Conservation (phyloP, 345 rosid species). For the Euphorbia tirucalli region DNA sequence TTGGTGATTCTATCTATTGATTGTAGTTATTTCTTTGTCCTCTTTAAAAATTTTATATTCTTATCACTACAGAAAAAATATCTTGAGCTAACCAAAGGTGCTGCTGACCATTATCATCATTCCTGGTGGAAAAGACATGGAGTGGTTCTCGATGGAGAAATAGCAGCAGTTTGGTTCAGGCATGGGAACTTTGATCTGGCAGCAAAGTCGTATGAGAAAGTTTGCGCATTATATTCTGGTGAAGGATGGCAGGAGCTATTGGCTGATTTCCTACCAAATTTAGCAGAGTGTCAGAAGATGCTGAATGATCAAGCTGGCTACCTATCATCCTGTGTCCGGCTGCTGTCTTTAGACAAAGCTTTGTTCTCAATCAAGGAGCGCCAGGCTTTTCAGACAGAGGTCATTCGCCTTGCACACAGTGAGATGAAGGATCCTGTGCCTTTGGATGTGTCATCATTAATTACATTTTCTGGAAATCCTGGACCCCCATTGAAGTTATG, state of each 20-base stretch:
- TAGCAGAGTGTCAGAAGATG: constrained; percentile 93
- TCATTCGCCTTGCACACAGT: constrained; percentile 84
- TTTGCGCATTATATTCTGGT: constrained; percentile 91
- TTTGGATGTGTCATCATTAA: constrained; percentile 84
- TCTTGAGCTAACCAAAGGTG: constrained; percentile 89
- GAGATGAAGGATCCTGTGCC: constrained; percentile 94
- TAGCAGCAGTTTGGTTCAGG: constrained; percentile 90
- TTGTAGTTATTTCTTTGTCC: background rate
- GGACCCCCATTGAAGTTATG: constrained; percentile 84
- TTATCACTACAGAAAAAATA: constrained; percentile 72
- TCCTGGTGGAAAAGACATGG: constrained; percentile 99
- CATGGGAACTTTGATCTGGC: constrained; percentile 87
- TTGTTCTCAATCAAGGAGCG: constrained; percentile 81
- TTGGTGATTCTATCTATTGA: background rate
- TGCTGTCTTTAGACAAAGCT: constrained; percentile 84
- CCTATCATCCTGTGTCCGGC: constrained; percentile 84
- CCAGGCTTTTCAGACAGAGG: constrained; percentile 90
- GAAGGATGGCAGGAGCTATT: constrained; percentile 98
- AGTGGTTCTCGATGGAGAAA: constrained; percentile 96
- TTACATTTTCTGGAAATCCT: constrained; percentile 90
- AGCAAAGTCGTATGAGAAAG: constrained; percentile 96
- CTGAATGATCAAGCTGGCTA: constrained; percentile 93
- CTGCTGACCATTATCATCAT: constrained; percentile 89
- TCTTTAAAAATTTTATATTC: constrained; percentile 11
- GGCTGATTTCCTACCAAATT: constrained; percentile 90